Evolutionary conservation across 495 filamentous ascomycete species (phyloP).

Genomic region (Extremus antarcticus): DNA sequence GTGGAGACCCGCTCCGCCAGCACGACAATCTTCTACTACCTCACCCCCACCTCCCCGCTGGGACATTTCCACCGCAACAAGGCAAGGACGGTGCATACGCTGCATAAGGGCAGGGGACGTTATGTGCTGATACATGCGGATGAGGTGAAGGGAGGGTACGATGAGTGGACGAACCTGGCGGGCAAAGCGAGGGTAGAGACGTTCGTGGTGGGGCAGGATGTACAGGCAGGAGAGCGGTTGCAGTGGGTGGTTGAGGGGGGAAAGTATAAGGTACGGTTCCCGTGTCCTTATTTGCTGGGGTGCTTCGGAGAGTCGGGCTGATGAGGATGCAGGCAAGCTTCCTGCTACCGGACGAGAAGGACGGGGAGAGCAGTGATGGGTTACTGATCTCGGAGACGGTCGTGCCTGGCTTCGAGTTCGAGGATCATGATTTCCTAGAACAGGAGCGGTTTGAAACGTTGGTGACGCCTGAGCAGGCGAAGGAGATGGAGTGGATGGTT

Average conservation of each 20-base stretch:
- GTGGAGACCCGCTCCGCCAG: constrained; percentile 35
- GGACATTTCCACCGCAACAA: constrained; percentile 52
- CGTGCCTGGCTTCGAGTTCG: constrained; percentile 54
- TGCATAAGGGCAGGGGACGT: constrained; percentile 46
- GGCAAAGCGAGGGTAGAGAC: constrained; percentile 42
- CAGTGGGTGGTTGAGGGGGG: constrained; percentile 62
- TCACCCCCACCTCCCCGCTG: constrained; percentile 45
- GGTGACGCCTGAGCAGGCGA: constrained; percentile 35
- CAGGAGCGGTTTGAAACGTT: constrained; percentile 36
- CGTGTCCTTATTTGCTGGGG: background rate
- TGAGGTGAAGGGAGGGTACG: constrained; percentile 21
- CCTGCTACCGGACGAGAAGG: constrained; percentile 39
- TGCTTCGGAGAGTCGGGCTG: background rate
- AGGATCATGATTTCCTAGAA: constrained; percentile 52
- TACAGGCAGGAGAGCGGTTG: constrained; percentile 45
- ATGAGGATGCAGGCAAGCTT: constrained; percentile 21
- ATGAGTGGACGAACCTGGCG: constrained; percentile 13
- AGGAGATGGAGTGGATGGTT: constrained; percentile 42
- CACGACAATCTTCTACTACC: constrained; percentile 50
- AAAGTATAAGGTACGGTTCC: constrained; percentile 38
- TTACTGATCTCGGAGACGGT: constrained; percentile 57
- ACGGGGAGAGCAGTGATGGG: constrained; percentile 30
- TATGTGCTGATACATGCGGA: constrained; percentile 52
- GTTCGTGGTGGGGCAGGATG: constrained; percentile 49
- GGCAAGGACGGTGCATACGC: constrained; percentile 49